These are phyloP conservation scores for Vararia minispora DNA, from an alignment of 768 basidiomycete species.

Conservation along the genomic window DNA sequence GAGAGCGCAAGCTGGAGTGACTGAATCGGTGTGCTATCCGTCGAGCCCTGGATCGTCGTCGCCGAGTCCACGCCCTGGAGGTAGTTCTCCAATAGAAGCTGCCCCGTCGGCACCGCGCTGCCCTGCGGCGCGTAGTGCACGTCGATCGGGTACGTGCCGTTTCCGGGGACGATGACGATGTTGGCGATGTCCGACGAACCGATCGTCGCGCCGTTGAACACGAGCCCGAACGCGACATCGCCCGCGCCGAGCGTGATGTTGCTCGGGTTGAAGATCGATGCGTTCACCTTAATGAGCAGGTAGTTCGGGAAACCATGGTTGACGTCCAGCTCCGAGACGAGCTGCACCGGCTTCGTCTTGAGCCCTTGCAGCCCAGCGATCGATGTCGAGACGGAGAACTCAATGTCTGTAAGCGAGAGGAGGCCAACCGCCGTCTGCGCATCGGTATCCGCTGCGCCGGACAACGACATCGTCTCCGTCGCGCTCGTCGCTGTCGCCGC, in stretches of 20 bases:
- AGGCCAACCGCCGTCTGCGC: conserved; percentile 57
- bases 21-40: conserved; percentile 42
- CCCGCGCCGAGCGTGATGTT: conserved; percentile 40
- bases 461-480: conserved; percentile 35
- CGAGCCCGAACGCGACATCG: conserved; percentile 49
- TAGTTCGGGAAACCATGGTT: conserved; percentile 54
- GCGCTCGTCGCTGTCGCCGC: conserved; percentile 44
- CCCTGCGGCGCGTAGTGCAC: conserved; percentile 54
- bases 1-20: conserved; percentile 54
- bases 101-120: conserved; percentile 39
- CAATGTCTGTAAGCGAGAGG: conserved; percentile 44
- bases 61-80: conserved; percentile 49
- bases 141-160: conserved; percentile 42
- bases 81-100: conserved; percentile 49
- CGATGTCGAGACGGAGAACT: conserved; percentile 44
- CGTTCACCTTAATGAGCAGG: conserved; percentile 56
- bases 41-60: conserved; percentile 45
- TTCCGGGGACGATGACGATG: conserved; percentile 50
- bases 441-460: conserved; percentile 39
- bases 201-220: conserved; percentile 45
- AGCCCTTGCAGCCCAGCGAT: conserved; percentile 60
- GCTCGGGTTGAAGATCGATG: conserved; percentile 53
- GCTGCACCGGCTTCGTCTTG: conserved; percentile 41
- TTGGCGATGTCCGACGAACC: conserved; percentile 48
- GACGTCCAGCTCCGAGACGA: conserved; percentile 50